These are phyloP conservation scores for Aspergillus heteromorphus DNA, from an alignment of 495 filamentous ascomycete genomes.

Conservation along the genomic window DNA sequence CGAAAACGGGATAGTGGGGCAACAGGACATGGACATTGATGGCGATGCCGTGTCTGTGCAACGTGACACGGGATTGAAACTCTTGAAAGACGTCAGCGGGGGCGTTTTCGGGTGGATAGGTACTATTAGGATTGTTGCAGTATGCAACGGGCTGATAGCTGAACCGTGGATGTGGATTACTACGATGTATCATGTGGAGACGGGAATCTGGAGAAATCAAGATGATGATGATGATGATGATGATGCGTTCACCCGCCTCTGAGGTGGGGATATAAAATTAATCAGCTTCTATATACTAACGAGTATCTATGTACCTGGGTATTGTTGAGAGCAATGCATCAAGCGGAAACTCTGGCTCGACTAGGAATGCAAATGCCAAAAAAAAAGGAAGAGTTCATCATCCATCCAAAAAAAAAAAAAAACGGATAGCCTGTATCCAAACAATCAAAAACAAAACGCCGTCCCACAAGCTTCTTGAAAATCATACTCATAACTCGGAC, in stretches of 20 bases:
- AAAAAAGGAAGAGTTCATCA: conserved; percentile 4
- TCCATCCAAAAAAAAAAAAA: too few relatives aligned
- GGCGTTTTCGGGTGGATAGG: too few relatives aligned
- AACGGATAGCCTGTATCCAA: conserved; percentile 7
- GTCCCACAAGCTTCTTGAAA: conserved; percentile 9
- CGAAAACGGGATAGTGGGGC: too few relatives aligned
- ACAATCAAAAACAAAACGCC: conserved; percentile 1
- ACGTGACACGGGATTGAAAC: too few relatives aligned
- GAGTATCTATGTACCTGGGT: conserved; percentile 10
- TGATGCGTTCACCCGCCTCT: background rate
- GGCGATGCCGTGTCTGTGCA: too few relatives aligned
- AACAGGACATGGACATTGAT: too few relatives aligned
- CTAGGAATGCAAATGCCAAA: conserved; percentile 4
- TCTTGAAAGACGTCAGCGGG: background rate
- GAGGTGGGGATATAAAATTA: conserved; percentile 1
- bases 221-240: background rate
- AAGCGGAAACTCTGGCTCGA: conserved; percentile 1
- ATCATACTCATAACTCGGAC: conserved; percentile 3
- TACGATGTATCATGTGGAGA: too few relatives aligned
- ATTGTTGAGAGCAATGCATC: conserved; percentile 1
- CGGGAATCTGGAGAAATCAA: background rate
- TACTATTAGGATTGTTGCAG: background rate
- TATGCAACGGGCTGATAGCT: background rate
- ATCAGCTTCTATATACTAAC: conserved; percentile 7
- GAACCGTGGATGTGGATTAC: background rate